Base-by-base conservation (phyloP, 2,329 filamentous ascomycete genomes). In the Podosphaera xanthii region DNA sequence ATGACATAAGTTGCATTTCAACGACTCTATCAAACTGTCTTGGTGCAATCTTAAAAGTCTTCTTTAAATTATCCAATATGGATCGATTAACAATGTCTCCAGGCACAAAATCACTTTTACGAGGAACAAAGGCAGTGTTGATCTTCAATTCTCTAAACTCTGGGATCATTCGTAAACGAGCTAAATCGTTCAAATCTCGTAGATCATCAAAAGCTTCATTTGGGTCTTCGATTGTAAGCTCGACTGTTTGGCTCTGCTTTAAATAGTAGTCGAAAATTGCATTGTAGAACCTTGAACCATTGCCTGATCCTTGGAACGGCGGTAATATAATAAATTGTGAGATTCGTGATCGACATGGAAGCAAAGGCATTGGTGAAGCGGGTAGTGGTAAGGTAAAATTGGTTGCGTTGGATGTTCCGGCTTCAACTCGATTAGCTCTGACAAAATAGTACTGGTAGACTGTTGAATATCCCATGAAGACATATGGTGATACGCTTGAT, bases 321-420 rank as follows among this genome's bases (percentile, higher is more conserved):
- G 90, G 90, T 9, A 98, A 76, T 62, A 98, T 83, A 61, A 98
- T 69, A 71, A 97, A 97, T 70, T 98, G 92, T 0, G 91, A 94
- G 63, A 98, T 87, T 52, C 94, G 80, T 61, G 87, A 81, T 46
- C 91, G 82, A 65, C 84, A 85, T 10, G 87, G 84, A 1, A 90
- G 76, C 56, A 83, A 73, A 3, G 78, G 70, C 63, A 83, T 74
- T 64, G 40, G 63, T 35, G 59, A 67, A 12, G 63, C 49, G 0
- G 69, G 69, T 3, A 73, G 65, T 54, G 75, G 71, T 54, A 77
- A 70, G 38, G 77, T 70, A 6, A 61, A 55, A 12, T 57, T 62
- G 12, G 68, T 58, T 69, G 63, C 57, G 62, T n/a, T 65, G 66
- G 36, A 63, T 66, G 65, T 62, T 59, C 63, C 53, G 34, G 38